Evolutionary conservation across 345 rosid species (phyloP).

Genomic region (Melastoma malabathricum): DNA sequence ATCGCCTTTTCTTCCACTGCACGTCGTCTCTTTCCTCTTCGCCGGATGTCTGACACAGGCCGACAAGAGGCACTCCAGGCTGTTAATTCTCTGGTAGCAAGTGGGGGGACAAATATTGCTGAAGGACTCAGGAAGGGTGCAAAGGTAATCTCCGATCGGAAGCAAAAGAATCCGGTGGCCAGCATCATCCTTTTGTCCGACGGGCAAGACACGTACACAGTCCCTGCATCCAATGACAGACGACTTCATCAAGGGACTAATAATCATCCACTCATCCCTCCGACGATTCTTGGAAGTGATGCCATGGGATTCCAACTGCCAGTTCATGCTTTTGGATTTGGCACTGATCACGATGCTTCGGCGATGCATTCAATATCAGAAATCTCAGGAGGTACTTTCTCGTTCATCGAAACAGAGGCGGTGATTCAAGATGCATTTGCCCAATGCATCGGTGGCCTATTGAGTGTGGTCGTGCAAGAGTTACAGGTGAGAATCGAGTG

Average conservation of each 20-base stretch:
- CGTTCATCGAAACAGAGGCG: constrained; percentile 81
- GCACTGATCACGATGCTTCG: constrained; percentile 85
- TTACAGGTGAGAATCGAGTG: constrained; percentile 55
- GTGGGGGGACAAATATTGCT: constrained; percentile 92
- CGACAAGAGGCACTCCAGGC: constrained; percentile 75
- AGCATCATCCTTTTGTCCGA: constrained; percentile 86
- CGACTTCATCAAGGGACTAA: constrained; percentile 32
- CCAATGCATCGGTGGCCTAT: constrained; percentile 92
- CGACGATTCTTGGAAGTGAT: constrained; percentile 38
- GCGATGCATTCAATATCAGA: constrained; percentile 89
- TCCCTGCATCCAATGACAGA: constrained; percentile 19
- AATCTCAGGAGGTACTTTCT: constrained; percentile 85
- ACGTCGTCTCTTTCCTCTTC: constrained; percentile 72
- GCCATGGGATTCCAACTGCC: constrained; percentile 59
- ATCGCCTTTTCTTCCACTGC: constrained; percentile 95
- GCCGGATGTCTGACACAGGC: constrained; percentile 69
- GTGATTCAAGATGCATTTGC: constrained; percentile 97
- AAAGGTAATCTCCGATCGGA: constrained; percentile 77
- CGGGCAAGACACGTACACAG: constrained; percentile 75
- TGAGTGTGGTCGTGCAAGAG: constrained; percentile 90
- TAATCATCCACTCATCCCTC: constrained; percentile 51
- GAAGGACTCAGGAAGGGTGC: constrained; percentile 92
- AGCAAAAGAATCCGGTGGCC: constrained; percentile 72
- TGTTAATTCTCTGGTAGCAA: constrained; percentile 79
- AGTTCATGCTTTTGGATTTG: constrained; percentile 88